These are phyloP conservation scores for Cyberlindnera veronae DNA, from an alignment of 805 yeast species.

Conservation along the genomic window DNA sequence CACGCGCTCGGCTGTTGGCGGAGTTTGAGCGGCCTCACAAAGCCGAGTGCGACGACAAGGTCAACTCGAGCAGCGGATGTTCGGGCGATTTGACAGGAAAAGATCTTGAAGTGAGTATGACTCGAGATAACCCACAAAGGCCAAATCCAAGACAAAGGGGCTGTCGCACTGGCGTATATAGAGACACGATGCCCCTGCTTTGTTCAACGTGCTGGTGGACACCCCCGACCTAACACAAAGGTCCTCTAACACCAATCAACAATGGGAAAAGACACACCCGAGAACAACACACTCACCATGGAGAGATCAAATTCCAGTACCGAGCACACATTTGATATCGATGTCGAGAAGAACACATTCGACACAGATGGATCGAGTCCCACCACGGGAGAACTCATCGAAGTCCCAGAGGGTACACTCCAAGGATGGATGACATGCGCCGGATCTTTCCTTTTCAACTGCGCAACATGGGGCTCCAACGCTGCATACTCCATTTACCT, in stretches of 20 bases:
- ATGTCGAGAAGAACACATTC: constrained; percentile 5
- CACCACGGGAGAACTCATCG: constrained; percentile 10
- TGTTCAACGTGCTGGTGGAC: too few species aligned
- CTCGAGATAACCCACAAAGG: neutral
- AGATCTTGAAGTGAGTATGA: neutral
- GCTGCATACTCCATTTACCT: constrained; percentile 54
- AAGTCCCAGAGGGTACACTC: constrained; percentile 26
- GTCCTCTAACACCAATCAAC: neutral
- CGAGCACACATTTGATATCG: constrained; percentile 1
- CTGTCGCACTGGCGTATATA: too few species aligned
- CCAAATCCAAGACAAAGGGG: too few species aligned
- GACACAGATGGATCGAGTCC: neutral
- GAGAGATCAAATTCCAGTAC: neutral
- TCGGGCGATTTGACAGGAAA: too few species aligned
- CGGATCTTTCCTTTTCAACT: constrained; percentile 22
- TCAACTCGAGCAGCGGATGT: neutral
- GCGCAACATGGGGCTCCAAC: constrained; percentile 29
- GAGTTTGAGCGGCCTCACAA: neutral
- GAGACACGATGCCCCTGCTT: too few species aligned
- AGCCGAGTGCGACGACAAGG: neutral
- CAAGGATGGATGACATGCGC: constrained; percentile 27
- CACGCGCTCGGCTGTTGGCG: neutral
- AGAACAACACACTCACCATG: neutral
- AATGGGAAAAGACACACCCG: neutral
- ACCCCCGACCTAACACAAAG: too few species aligned